phyloP scores from a whole-genome alignment of 2,329 filamentous ascomycete species.

The Cordyceps cateniannulata region DNA sequence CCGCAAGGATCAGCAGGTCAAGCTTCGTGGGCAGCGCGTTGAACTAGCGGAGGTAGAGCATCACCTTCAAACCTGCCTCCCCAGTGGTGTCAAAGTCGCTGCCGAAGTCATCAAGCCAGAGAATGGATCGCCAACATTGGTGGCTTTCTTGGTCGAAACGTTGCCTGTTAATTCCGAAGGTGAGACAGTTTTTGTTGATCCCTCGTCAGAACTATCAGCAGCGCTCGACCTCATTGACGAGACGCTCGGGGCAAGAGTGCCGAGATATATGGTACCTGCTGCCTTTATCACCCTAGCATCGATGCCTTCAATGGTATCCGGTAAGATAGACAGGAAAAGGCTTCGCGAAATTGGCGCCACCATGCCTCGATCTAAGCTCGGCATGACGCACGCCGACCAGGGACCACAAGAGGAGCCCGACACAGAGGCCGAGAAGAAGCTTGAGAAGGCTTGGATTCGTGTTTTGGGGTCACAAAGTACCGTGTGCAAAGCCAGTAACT shows the following conservation, averaged over 20 bases:
- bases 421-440: slow-evolving; percentile 31
- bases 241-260: slow-evolving; percentile 28
- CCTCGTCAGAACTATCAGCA: slow-evolving; percentile 26
- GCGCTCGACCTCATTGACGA: slow-evolving; percentile 26
- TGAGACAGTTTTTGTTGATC: slow-evolving; percentile 20
- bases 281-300: slow-evolving; percentile 37
- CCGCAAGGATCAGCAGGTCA: slow-evolving; percentile 62
- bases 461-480: slow-evolving; percentile 30
- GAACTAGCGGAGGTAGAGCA: slow-evolving; percentile 52
- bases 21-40: slow-evolving; percentile 58
- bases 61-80: slow-evolving; percentile 39
- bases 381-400: slow-evolving; percentile 12
- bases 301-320: slow-evolving; percentile 43
- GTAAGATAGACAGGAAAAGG: slow-evolving; percentile 43
- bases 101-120: slow-evolving; percentile 44
- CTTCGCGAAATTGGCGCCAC: slow-evolving; percentile 38
- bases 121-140: slow-evolving; percentile 37
- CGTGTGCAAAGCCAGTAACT: slow-evolving; percentile 34
- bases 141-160: slow-evolving; percentile 37
- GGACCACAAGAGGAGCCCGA: slow-evolving; percentile 28
- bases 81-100: slow-evolving; percentile 35
- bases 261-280: slow-evolving; percentile 42
- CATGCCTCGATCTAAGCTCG: slow-evolving; percentile 34
- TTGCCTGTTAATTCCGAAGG: slow-evolving; percentile 4
- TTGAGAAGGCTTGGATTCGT: slow-evolving; percentile 31